Conservation (phyloP, 2,329 filamentous ascomycete species). For the Stachybotrys chlorohalonatus region DNA sequence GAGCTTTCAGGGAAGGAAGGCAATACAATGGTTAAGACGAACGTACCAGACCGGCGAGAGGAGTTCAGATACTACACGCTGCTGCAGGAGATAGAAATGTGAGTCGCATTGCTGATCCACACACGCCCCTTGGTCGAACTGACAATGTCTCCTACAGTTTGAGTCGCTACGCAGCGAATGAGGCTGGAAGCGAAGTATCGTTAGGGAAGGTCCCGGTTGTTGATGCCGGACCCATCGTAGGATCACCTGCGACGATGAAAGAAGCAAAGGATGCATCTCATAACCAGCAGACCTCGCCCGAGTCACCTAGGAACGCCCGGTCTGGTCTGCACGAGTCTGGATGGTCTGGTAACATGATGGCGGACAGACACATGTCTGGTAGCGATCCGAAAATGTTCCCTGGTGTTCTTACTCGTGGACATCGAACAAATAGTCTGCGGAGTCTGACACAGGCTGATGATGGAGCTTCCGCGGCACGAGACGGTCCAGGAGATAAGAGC, state of each 20-base stretch:
- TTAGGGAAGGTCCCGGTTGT: neutral
- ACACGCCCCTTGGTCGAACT: neutral
- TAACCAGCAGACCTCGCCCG: neutral
- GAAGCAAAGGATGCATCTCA: neutral
- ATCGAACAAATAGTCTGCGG: constrained; percentile 30
- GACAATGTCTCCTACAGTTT: constrained; percentile 20
- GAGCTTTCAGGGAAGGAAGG: constrained; percentile 70
- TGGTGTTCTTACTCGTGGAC: constrained; percentile 51
- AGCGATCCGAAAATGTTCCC: constrained; percentile 64
- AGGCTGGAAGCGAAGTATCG: constrained; percentile 12
- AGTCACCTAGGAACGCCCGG: no score
- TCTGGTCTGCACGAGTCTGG: constrained; percentile 17
- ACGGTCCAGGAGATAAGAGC: neutral
- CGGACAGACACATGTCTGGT: constrained; percentile 41
- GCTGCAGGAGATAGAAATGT: constrained; percentile 77
- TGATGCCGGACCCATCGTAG: neutral
- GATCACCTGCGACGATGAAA: neutral
- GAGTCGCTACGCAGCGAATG: constrained; percentile 31
- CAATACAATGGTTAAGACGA: constrained; percentile 92
- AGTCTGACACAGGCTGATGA: constrained; percentile 16
- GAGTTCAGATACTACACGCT: constrained; percentile 84
- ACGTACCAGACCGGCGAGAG: constrained; percentile 87
- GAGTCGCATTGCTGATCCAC: constrained; percentile 25
- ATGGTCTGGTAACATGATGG: constrained; percentile 27
- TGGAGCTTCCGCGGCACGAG: constrained; percentile 4